phyloP scores from a whole-genome alignment of 441 rosid species.

The Cnidoscolus chayamansa region DNA sequence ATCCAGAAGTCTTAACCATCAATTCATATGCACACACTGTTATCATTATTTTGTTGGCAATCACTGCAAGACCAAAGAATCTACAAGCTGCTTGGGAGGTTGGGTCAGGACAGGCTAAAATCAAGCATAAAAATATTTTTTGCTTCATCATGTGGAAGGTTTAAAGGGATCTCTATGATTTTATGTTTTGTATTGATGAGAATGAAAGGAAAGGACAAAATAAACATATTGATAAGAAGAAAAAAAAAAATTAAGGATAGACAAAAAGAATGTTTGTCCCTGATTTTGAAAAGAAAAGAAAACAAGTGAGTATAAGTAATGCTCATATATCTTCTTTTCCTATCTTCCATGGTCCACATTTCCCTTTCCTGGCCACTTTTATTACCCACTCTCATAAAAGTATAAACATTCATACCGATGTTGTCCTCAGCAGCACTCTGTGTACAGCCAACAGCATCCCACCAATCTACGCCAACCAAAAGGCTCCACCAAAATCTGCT shows the following conservation, averaged over 20 bases:
- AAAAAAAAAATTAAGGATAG: not conserved
- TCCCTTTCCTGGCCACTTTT: too few species aligned
- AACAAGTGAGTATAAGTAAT: not conserved
- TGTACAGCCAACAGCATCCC: slow-evolving; percentile 99
- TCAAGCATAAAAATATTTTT: too few species aligned
- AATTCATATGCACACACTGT: not conserved
- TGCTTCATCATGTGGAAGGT: not conserved
- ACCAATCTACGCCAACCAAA: slow-evolving; percentile 99
- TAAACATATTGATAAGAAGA: not conserved
- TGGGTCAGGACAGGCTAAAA: not conserved
- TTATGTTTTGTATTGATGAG: not conserved
- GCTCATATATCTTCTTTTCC: not conserved
- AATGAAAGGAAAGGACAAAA: not conserved
- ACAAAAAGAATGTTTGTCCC: not conserved
- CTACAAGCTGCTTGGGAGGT: not conserved
- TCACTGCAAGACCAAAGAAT: not conserved
- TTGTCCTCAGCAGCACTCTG: slow-evolving; percentile 99
- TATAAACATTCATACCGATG: slow-evolving; percentile 55
- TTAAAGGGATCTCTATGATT: not conserved
- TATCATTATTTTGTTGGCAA: too few species aligned
- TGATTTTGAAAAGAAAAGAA: not conserved
- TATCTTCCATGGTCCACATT: not conserved
- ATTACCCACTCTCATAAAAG: not conserved
- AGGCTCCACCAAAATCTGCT: slow-evolving; percentile 99
- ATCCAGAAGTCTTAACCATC: slow-evolving; percentile 3